phyloP scores from a whole-genome alignment of 257 asterid species.

The Ophiorrhiza pumila region DNA sequence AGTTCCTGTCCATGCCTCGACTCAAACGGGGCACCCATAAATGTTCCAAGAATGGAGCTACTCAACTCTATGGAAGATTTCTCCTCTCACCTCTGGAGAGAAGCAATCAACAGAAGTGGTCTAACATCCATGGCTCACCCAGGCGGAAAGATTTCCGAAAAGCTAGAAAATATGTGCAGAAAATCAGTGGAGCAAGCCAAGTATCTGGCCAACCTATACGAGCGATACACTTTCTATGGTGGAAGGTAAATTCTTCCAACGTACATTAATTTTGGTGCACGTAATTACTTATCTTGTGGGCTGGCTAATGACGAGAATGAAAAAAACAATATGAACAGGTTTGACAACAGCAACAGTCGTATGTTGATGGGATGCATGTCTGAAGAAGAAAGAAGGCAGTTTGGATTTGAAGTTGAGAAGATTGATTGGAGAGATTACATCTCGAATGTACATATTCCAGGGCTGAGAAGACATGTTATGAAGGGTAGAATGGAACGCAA shows the following conservation, averaged over 20 bases:
- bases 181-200: slow-evolving; percentile 87
- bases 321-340: slow-evolving; percentile 42
- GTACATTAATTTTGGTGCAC: too few species aligned
- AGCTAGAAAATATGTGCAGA: slow-evolving; percentile 59
- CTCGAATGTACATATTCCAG: slow-evolving; percentile 83
- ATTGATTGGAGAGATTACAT: slow-evolving; percentile 92
- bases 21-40: slow-evolving; percentile 63
- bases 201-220: slow-evolving; percentile 74
- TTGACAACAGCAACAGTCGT: slow-evolving; percentile 84
- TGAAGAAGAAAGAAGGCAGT: slow-evolving; percentile 59
- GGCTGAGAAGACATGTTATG: slow-evolving; percentile 89
- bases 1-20: slow-evolving; percentile 60
- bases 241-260: slow-evolving; percentile 56
- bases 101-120: slow-evolving; percentile 53
- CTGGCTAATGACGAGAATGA: slow-evolving; percentile 5
- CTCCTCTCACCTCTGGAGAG: slow-evolving; percentile 73
- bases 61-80: slow-evolving; percentile 86
- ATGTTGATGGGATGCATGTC: slow-evolving; percentile 72
- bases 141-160: slow-evolving; percentile 50
- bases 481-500: slow-evolving; percentile 60
- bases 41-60: slow-evolving; percentile 70
- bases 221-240: slow-evolving; percentile 82
- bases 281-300: background rate
- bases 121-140: slow-evolving; percentile 47
- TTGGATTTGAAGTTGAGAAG: slow-evolving; percentile 78